Percentiles rank a stretch among this genome's conserved stretches.
Evolutionary conservation across 1,284 basidiomycete species (phyloP).

Genomic region (Takashimella koratensis): DNA sequence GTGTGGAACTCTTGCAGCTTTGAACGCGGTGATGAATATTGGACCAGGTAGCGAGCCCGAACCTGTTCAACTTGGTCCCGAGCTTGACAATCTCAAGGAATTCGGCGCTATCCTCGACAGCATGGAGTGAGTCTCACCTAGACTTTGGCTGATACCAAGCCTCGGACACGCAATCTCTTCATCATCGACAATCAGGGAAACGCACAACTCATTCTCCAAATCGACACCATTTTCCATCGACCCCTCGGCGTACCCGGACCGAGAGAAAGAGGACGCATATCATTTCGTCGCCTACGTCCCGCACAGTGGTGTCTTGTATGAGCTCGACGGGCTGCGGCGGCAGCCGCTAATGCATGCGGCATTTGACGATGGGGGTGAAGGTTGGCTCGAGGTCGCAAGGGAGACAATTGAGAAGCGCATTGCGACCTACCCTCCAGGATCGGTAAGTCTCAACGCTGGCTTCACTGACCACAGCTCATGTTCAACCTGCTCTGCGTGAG

Average conservation of each 20-base stretch:
- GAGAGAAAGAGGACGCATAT: constrained; percentile 82
- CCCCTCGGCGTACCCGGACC: constrained; percentile 52
- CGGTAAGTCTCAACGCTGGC: constrained; percentile 56
- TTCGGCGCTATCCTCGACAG: constrained; percentile 83
- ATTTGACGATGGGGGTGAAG: constrained; percentile 61
- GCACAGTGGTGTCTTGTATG: constrained; percentile 73
- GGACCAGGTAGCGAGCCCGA: not conserved
- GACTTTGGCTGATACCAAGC: constrained; percentile 44
- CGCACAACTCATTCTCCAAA: constrained; percentile 73
- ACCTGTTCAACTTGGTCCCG: constrained; percentile 41
- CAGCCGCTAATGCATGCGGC: constrained; percentile 72
- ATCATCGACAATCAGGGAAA: constrained; percentile 75
- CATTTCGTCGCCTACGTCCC: constrained; percentile 91
- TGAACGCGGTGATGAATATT: constrained; percentile 90
- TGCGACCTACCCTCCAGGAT: constrained; percentile 75
- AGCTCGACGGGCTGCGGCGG: constrained; percentile 81
- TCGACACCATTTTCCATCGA: constrained; percentile 82
- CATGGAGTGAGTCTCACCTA: constrained; percentile 55
- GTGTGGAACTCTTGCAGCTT: constrained; percentile 84
- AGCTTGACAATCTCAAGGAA: constrained; percentile 67
- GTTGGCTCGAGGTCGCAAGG: constrained; percentile 74
- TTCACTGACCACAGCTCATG: constrained; percentile 60
- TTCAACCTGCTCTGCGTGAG: constrained; percentile 85
- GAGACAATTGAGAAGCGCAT: constrained; percentile 81
- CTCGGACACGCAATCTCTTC: constrained; percentile 80